Conservation (phyloP, 768 basidiomycete species). For the Leccinum uliginosum region DNA sequence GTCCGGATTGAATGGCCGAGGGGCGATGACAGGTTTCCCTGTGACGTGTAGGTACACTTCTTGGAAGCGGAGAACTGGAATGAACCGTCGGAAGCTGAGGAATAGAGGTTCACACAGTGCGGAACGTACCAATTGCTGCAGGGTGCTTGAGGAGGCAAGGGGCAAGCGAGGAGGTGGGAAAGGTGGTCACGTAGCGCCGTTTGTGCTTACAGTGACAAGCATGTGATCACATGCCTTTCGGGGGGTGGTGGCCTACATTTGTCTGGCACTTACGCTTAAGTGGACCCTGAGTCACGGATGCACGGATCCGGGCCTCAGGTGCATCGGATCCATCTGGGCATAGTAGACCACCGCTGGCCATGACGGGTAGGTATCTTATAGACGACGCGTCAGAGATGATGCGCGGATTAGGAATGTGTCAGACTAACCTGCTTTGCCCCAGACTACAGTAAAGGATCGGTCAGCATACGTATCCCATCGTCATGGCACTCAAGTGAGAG, state of each 20-base stretch:
- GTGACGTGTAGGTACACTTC: slow-evolving; percentile 71
- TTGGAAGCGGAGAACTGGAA: slow-evolving; percentile 74
- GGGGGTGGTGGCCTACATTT: slow-evolving; percentile 34
- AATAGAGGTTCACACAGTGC: background rate
- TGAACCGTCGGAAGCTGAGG: slow-evolving; percentile 3
- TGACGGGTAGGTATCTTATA: slow-evolving; percentile 69
- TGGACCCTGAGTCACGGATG: slow-evolving; percentile 47
- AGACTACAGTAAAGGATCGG: slow-evolving; percentile 44
- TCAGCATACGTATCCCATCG: background rate
- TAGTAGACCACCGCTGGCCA: slow-evolving; percentile 68
- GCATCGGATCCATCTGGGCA: no score
- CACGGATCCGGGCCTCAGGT: no score
- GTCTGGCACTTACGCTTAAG: slow-evolving; percentile 53
- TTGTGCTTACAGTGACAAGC: slow-evolving; percentile 85
- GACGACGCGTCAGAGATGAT: slow-evolving; percentile 6
- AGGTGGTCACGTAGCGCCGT: slow-evolving; percentile 53
- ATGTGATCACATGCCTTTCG: slow-evolving; percentile 68
- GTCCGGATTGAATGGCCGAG: slow-evolving; percentile 45
- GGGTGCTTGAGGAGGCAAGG: slow-evolving; percentile 53
- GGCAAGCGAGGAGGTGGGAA: slow-evolving; percentile 1
- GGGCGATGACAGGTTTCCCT: slow-evolving; percentile 75
- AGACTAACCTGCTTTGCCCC: slow-evolving; percentile 71
- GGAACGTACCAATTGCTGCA: slow-evolving; percentile 71
- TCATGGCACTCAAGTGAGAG: no score
- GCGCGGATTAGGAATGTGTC: background rate